These are phyloP conservation scores for Sanghuangporus sanghuang DNA, from an alignment of 1,284 basidiomycete genomes.

Conservation along the genomic window DNA sequence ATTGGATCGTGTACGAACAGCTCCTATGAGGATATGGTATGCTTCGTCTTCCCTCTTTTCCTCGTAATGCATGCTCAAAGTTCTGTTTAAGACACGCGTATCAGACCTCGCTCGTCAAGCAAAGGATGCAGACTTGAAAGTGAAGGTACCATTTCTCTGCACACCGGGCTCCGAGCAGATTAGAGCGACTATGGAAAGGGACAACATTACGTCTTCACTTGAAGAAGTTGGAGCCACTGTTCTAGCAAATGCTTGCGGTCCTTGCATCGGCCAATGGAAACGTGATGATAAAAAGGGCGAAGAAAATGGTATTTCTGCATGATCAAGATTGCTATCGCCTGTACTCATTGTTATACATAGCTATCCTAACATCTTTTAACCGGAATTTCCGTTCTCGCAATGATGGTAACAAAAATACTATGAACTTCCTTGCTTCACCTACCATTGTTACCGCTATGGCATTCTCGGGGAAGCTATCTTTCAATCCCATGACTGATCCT, in stretches of 20 bases:
- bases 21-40: slow-evolving; percentile 91
- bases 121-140: slow-evolving; percentile 72
- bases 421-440: slow-evolving; percentile 98
- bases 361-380: slow-evolving; percentile 10
- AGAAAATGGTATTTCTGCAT: slow-evolving; percentile 68
- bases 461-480: slow-evolving; percentile 91
- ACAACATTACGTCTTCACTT: slow-evolving; percentile 77
- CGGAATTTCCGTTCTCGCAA: slow-evolving; percentile 96
- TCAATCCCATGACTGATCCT: slow-evolving; percentile 89
- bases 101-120: slow-evolving; percentile 92
- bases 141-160: slow-evolving; percentile 92
- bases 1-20: slow-evolving; percentile 99
- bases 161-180: slow-evolving; percentile 98
- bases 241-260: slow-evolving; percentile 97
- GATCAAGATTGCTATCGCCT: not conserved
- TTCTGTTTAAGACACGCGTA: slow-evolving; percentile 61
- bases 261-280: slow-evolving; percentile 99
- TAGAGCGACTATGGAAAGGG: slow-evolving; percentile 95
- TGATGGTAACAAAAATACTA: slow-evolving; percentile 92
- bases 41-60: slow-evolving; percentile 14
- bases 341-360: not conserved
- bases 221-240: slow-evolving; percentile 89
- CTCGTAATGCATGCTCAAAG: not conserved
- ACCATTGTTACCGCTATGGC: slow-evolving; percentile 97
- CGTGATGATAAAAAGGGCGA: slow-evolving; percentile 85